Evolutionary conservation across 768 basidiomycete species (phyloP).

Genomic region (Suillus subaureus): DNA sequence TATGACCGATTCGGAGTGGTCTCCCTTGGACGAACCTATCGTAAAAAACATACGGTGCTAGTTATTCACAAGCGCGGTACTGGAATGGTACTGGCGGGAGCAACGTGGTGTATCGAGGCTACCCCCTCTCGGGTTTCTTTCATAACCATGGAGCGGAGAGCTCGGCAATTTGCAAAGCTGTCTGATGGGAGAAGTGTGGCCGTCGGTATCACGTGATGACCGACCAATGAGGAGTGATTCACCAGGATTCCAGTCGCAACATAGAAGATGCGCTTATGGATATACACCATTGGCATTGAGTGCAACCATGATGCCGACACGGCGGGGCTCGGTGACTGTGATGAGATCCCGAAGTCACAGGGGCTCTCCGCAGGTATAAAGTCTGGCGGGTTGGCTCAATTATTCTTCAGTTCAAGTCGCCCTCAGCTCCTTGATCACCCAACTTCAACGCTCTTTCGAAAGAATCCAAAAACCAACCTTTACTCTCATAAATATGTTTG

Average conservation of each 20-base stretch:
- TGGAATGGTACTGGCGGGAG: not conserved
- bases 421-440: not conserved
- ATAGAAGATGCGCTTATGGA: not conserved
- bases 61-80: not conserved
- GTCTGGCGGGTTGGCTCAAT: not conserved
- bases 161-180: not conserved
- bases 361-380: slow-evolving; percentile 3
- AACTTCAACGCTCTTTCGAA: slow-evolving; percentile 4
- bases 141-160: not conserved
- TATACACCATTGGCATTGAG: not conserved
- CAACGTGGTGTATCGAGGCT: not conserved
- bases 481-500: slow-evolving; percentile 20
- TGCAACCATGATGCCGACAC: not conserved
- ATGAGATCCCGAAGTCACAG: not conserved
- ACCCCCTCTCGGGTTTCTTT: not conserved
- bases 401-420: slow-evolving; percentile 1
- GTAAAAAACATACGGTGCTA: not conserved
- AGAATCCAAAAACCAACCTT: not conserved
- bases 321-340: not conserved
- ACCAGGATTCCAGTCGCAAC: not conserved
- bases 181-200: not conserved
- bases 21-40: not conserved
- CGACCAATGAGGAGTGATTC: not conserved
- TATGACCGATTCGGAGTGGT: not conserved
- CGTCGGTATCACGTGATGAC: not conserved